A percentile compares a stretch with the other conserved stretches of the same genome.
These are phyloP conservation scores for Omphalea diandra DNA, from an alignment of 441 rosid species.

Conservation along the genomic window DNA sequence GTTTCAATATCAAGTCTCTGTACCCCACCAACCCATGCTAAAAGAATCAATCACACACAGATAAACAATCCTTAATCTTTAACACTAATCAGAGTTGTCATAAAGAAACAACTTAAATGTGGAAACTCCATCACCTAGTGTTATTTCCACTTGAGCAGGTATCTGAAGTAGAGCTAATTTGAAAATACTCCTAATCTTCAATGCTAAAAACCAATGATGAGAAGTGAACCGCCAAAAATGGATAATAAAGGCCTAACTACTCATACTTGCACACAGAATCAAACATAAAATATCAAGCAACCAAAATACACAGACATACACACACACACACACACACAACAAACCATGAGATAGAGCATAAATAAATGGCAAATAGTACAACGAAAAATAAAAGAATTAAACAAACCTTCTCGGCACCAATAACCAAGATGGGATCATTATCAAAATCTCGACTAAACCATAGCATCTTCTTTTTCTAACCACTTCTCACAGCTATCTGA, in stretches of 20 bases:
- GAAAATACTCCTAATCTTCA: neutral
- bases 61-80: too few relatives aligned
- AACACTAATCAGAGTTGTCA: too few relatives aligned
- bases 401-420: conserved; percentile 57
- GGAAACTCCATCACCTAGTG: too few relatives aligned
- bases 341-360: neutral
- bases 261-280: neutral
- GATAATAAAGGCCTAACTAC: neutral
- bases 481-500: conserved; percentile 63
- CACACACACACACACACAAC: too few relatives aligned
- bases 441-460: conserved; percentile 56
- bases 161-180: too few relatives aligned
- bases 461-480: conserved; percentile 72
- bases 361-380: neutral
- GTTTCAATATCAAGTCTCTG: too few relatives aligned
- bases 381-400: neutral
- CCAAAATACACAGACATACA: too few relatives aligned
- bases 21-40: too few relatives aligned
- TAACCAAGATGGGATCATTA: conserved; percentile 60
- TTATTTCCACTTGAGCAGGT: too few relatives aligned
- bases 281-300: neutral
- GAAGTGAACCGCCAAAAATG: too few relatives aligned
- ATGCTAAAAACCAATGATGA: neutral
- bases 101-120: too few relatives aligned
- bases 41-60: too few relatives aligned